A percentile compares a stretch with the other conserved stretches of the same genome.
Evolutionary conservation across 129 eudicot species (phyloP).

Genomic region (Ambrosia trifida): DNA sequence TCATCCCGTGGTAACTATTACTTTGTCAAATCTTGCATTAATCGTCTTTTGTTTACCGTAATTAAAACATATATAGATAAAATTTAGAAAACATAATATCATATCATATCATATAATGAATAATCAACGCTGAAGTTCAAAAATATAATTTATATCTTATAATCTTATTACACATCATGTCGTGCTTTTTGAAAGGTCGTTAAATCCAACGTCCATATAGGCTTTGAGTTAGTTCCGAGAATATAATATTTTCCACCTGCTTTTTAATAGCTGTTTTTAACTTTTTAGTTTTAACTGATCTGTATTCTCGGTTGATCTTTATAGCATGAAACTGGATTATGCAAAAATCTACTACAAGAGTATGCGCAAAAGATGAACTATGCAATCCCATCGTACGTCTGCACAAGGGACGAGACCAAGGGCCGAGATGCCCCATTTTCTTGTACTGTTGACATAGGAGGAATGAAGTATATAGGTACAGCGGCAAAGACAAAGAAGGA

Average conservation of each 20-base stretch:
- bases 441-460: conserved; percentile 84
- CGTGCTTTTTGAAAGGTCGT: background rate
- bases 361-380: conserved; percentile 96
- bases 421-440: conserved; percentile 45
- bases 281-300: background rate
- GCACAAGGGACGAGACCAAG: conserved; percentile 48
- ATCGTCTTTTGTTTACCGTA: background rate
- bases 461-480: conserved; percentile 80
- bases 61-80: background rate
- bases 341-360: conserved; percentile 92
- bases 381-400: conserved; percentile 73
- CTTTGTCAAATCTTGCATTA: conserved; percentile 5
- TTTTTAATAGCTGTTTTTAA: background rate
- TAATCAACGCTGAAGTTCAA: background rate
- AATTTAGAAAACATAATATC: background rate
- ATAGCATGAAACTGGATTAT: conserved; percentile 89
- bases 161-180: background rate
- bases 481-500: conserved; percentile 81
- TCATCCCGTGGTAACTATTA: conserved; percentile 77
- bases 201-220: background rate
- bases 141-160: background rate
- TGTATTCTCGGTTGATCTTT: conserved; percentile 22
- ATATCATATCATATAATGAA: background rate
- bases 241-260: too few relatives aligned
- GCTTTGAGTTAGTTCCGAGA: background rate